Base-by-base conservation (phyloP, 2,329 filamentous ascomycete genomes). In the Xylariaceae sp. region DNA sequence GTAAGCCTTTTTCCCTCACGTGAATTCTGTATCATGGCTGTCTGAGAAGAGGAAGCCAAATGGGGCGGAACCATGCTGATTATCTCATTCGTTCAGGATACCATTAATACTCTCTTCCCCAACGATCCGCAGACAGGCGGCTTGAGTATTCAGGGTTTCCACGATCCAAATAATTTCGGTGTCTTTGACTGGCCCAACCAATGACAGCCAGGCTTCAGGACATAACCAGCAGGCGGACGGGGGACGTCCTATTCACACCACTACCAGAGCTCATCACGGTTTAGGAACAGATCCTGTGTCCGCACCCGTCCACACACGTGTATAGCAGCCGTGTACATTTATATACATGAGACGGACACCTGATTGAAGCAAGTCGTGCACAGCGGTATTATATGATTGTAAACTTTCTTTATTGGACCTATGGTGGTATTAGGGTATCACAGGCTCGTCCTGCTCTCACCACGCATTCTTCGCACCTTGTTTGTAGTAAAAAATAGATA, bases 1-100 rank as follows among this genome's bases (percentile, higher is more conserved):
- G 81, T 83, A 63, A 65, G 78, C 69, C 17, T 30, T 9, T 15
- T 7, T 39, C 30, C 9, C 19, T 32, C 16, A 9, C 33, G 9
- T 7, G 11, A 18, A 26, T 32, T 19, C 13, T 30, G 24, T 41
- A n/a, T 28, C 36, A n/a, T 26, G 15, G 13, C 28, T 29, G 13
- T 38, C 39, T 11, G 22, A 28, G 33, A 24, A 44, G 13, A 31
- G 13, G 22, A 29, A 16, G 37, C 37, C 8, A 13, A 15, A 33
- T 6, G 6, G 22, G 11, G 22, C 38, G 13, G 33, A 9, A 17
- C 33, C 13, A 19, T 13, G 19, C 43, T 43, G 38, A 40, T 22
- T 22, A 34, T 9, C 18, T 36, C 35, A 11, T 26, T 6, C 22
- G 4, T 37, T 12, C 26, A 66, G 64, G 63, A 66, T 18, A 56